Conservation (phyloP, 148 eudicot species). For the Fagopyrum esculentum region DNA sequence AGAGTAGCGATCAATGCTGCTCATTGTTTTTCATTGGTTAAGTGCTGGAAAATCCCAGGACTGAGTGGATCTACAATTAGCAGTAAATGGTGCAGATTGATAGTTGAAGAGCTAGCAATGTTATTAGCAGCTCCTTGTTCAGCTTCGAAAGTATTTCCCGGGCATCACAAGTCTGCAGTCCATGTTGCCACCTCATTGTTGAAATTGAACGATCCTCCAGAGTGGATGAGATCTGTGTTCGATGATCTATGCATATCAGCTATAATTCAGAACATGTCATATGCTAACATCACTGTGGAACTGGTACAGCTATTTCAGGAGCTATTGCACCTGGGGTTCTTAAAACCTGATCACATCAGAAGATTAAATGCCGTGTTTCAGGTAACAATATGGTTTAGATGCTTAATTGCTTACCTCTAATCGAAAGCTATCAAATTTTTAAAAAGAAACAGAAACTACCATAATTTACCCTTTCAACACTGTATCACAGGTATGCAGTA, state of each 20-base stretch:
- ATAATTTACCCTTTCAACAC: conserved; percentile 1
- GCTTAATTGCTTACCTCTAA: not conserved
- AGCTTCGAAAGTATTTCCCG: conserved; percentile 46
- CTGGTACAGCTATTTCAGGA: conserved; percentile 60
- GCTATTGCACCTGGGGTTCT: conserved; percentile 40
- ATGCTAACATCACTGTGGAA: conserved; percentile 47
- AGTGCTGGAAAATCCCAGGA: conserved; percentile 49
- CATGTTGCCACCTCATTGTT: conserved; percentile 58
- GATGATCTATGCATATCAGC: conserved; percentile 51
- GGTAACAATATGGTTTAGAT: conserved; percentile 30
- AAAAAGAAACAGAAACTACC: not conserved
- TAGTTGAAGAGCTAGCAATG: conserved; percentile 80
- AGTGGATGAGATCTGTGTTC: conserved; percentile 68
- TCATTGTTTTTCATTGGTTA: conserved; percentile 55
- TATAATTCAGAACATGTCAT: conserved; percentile 55
- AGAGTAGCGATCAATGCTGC: conserved; percentile 58
- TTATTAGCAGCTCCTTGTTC: conserved; percentile 60
- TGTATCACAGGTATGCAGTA: conserved; percentile 53
- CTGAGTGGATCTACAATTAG: conserved; percentile 18
- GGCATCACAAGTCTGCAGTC: conserved; percentile 60
- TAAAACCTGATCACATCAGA: conserved; percentile 53
- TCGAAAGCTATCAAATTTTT: not conserved
- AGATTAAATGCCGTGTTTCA: conserved; percentile 51
- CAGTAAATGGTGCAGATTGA: conserved; percentile 63
- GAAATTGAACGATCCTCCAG: conserved; percentile 37